Base-by-base conservation (phyloP, 768 basidiomycete species). In the Pleurotus citrinopileatus region DNA sequence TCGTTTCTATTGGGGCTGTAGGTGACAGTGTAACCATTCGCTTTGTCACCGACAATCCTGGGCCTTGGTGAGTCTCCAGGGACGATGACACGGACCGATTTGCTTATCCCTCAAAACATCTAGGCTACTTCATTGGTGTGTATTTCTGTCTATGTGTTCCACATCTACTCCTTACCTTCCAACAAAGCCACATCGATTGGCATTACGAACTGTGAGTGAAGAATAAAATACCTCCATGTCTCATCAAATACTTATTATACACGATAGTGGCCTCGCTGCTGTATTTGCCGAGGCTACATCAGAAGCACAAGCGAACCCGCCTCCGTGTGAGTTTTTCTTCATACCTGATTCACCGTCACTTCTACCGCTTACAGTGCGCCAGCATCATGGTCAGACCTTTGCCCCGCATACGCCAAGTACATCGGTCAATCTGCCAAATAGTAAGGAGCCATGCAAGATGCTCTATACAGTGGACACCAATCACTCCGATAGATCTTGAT, bases 31-130 rank as follows among this genome's bases (percentile, higher is more conserved):
- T 79, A 22, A 79, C 77, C 10, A 73, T 88, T 46, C 75, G 83
- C 29, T 86, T 83, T 69, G 62, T 64, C 19, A 81, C 86, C 1
- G 82, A 88, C 64, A 88, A 86, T 67, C 72, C 83, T 17, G 84
- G 83, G 13, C 78, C 79, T 20, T 83, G 82, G 76, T 67, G 47
- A 45, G 32, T 58, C 23, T 53, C 47, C 34, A 54, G 53, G 52
- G 43, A 32, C 6, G 19, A 43, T 43, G 3, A 10, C 9, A 20
- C 17, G 17, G 12, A 12, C 12, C 42, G 42, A 19, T 43, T 19
- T 19, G n/a, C 38, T 40, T 29, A 20, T 45, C 25, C 37, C 19
- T 42, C 29, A 46, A 22, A 9, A 46, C 44, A 45, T 25, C 2
- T 22, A 44, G 43, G 43, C 63, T 70, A 37, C 53, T 70, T 40